Conservation (phyloP, 2,329 filamentous ascomycete species). For the Erysiphe pulchra region DNA sequence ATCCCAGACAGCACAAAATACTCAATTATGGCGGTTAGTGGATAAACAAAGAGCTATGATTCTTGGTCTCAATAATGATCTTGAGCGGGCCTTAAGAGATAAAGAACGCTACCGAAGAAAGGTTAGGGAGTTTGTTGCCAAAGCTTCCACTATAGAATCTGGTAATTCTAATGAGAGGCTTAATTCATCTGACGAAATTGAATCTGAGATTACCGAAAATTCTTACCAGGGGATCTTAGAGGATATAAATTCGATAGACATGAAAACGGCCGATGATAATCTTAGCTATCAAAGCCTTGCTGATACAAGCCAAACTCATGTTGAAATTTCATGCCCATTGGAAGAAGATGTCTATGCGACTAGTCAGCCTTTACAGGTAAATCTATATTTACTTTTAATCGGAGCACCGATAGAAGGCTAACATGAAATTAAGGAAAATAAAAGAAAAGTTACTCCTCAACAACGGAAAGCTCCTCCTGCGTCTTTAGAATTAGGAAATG, state of each 20-base stretch:
- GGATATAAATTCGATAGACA: background rate
- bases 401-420: too few relatives aligned
- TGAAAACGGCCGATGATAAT: background rate
- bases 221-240: background rate
- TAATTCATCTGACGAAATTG: constrained; percentile 3
- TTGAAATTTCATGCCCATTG: too few relatives aligned
- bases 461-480: constrained; percentile 18
- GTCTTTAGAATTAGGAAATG: background rate
- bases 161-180: constrained; percentile 11
- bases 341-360: too few relatives aligned
- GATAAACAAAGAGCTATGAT: constrained; percentile 94
- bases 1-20: constrained; percentile 66
- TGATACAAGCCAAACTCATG: too few relatives aligned
- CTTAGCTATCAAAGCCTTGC: too few relatives aligned
- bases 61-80: constrained; percentile 74
- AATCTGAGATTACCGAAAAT: background rate
- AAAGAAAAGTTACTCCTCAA: constrained; percentile 5
- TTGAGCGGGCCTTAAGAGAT: constrained; percentile 75
- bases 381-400: too few relatives aligned
- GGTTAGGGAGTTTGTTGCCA: constrained; percentile 44
- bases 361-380: too few relatives aligned
- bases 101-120: constrained; percentile 87
- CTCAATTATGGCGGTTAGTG: constrained; percentile 80
- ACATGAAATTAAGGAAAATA: background rate
- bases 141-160: constrained; percentile 10